Evolutionary conservation across 805 yeast genomes (phyloP).

Genomic region (Candida railenensis): DNA sequence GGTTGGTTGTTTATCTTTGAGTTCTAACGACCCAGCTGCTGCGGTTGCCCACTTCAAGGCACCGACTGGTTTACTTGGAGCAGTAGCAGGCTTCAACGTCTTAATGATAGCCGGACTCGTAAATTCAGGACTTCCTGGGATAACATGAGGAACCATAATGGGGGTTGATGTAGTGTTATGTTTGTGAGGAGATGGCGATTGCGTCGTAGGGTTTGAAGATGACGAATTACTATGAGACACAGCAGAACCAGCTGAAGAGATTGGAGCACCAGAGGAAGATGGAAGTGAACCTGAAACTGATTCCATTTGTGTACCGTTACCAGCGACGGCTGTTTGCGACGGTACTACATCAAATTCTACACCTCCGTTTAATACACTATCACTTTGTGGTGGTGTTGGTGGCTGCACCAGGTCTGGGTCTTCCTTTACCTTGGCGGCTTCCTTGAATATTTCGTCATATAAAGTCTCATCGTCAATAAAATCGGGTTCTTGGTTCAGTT

Average conservation of each 20-base stretch:
- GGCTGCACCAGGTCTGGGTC: neutral
- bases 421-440: conserved; percentile 11
- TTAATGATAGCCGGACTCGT: conserved; percentile 40
- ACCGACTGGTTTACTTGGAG: conserved; percentile 53
- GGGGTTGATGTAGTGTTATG: conserved; percentile 3
- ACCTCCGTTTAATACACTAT: conserved; percentile 2
- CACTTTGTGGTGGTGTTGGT: too few relatives aligned
- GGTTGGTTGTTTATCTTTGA: conserved; percentile 2
- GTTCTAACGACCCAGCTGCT: conserved; percentile 35
- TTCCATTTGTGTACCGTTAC: neutral
- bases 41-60: conserved; percentile 59
- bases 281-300: conserved; percentile 1
- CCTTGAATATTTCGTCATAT: conserved; percentile 41
- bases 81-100: conserved; percentile 52
- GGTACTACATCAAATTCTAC: neutral
- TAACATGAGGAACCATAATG: conserved; percentile 3
- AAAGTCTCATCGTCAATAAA: conserved; percentile 37
- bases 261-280: conserved; percentile 6
- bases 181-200: neutral
- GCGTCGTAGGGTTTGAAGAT: neutral
- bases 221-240: neutral
- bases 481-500: conserved; percentile 38
- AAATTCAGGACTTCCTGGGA: conserved; percentile 24
- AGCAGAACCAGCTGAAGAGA: neutral
- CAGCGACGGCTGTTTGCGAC: neutral